Evolutionary conservation across 495 filamentous ascomycete species (phyloP).

Genomic region (Annulohypoxylon stygium): DNA sequence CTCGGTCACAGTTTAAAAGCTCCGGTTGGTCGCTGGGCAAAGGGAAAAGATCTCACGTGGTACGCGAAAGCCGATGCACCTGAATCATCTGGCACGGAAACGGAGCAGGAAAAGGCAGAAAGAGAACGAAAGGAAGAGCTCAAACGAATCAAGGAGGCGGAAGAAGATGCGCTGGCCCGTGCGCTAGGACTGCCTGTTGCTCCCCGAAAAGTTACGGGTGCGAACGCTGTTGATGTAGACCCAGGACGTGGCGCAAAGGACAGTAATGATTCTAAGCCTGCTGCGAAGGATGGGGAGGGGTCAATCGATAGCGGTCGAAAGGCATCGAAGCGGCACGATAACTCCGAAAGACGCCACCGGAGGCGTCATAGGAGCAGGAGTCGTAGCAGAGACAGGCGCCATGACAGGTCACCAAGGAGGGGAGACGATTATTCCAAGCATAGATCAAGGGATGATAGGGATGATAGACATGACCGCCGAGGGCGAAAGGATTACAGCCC

Average conservation of each 20-base stretch:
- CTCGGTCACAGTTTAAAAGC: slow-evolving; percentile 97
- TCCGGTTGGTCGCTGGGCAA: slow-evolving; percentile 95
- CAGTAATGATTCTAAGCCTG: slow-evolving; percentile 1
- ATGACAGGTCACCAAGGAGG: slow-evolving; percentile 38
- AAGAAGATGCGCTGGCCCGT: slow-evolving; percentile 87
- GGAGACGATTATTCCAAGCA: slow-evolving; percentile 33
- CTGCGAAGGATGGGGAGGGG: slow-evolving; percentile 28
- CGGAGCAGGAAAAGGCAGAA: slow-evolving; percentile 70
- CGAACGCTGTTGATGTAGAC: slow-evolving; percentile 61
- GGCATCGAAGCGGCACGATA: slow-evolving; percentile 44
- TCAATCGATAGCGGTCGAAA: slow-evolving; percentile 42
- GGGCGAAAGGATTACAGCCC: slow-evolving; percentile 38
- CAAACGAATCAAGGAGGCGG: slow-evolving; percentile 86
- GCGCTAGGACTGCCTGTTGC: slow-evolving; percentile 84
- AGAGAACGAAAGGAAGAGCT: slow-evolving; percentile 83
- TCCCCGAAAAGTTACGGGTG: slow-evolving; percentile 61
- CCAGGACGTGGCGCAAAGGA: slow-evolving; percentile 30
- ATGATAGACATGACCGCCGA: slow-evolving; percentile 34
- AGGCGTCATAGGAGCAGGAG: slow-evolving; percentile 56
- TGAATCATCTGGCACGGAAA: slow-evolving; percentile 62
- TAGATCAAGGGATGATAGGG: slow-evolving; percentile 37
- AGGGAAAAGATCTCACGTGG: slow-evolving; percentile 87
- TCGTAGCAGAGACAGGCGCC: slow-evolving; percentile 48
- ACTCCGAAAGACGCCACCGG: slow-evolving; percentile 53
- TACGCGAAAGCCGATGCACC: slow-evolving; percentile 79